Conservation (phyloP, 1,284 basidiomycete genomes). For the Microbotryomycetes sp. region DNA sequence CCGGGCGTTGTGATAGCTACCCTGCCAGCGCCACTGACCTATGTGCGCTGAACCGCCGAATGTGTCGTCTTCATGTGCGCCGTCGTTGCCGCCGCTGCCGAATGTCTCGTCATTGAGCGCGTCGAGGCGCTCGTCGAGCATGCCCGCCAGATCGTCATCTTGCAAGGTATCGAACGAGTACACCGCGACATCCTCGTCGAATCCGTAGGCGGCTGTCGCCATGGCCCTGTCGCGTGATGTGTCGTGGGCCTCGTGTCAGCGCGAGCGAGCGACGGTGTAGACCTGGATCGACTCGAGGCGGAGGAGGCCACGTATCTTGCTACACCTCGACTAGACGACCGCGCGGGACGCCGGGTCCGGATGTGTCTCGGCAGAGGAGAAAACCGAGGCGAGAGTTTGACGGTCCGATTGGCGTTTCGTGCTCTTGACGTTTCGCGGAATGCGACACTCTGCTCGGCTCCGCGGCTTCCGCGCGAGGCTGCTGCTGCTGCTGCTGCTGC, state of each 20-base stretch:
- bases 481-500: too few relatives aligned
- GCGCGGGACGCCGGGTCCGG: too few relatives aligned
- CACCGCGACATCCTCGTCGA: conserved; percentile 60
- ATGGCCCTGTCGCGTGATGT: neutral
- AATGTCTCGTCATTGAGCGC: conserved; percentile 96
- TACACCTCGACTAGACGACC: too few relatives aligned
- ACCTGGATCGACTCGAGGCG: neutral
- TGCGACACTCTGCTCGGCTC: too few relatives aligned
- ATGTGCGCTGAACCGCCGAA: too few relatives aligned
- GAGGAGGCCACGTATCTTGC: neutral
- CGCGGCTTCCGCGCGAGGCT: too few relatives aligned
- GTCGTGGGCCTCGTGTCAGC: neutral
- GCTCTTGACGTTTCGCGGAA: too few relatives aligned
- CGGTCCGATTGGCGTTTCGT: too few relatives aligned
- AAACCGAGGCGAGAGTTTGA: too few relatives aligned
- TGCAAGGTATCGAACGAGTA: conserved; percentile 47
- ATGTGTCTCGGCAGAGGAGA: too few relatives aligned
- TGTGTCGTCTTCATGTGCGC: neutral
- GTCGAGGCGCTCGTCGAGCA: conserved; percentile 78
- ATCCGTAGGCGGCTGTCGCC: neutral
- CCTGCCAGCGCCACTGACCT: neutral
- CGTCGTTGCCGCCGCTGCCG: conserved; percentile 48
- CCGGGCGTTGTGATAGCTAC: neutral
- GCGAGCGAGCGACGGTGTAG: neutral
- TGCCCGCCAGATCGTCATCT: conserved; percentile 77